Base-by-base conservation (phyloP, 352 stramenopile genomes). In the Phytophthora citrophthora region DNA sequence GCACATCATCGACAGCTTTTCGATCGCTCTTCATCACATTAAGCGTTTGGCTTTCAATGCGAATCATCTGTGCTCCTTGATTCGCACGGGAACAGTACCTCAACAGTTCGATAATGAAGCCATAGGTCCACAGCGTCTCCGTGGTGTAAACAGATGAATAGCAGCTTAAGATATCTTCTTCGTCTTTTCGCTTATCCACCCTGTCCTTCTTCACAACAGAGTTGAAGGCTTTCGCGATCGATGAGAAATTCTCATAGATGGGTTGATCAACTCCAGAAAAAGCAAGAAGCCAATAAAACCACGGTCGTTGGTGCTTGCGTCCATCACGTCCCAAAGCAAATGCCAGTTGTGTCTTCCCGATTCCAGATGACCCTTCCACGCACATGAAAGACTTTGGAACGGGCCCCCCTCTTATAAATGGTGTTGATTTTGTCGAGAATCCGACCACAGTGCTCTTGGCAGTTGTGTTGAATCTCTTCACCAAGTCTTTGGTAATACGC, bases 41-140 rank as follows among this genome's bases (percentile, higher is more conserved):
- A 4, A 45, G 24, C 27, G 9, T 53, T 34, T 20, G 8, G 18
- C 34, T 26, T 23, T 54, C 23, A 20, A 54, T 48, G 6, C 24
- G 44, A 20, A 62, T 52, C 54, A 62, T 62, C 24, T 46, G 34
- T 32, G 32, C 20, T 5, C 16, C 15, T 62, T 54, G 32, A 4
- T 41, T 39, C n/a, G 54, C 32, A 11, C 27, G 27, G 6, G 27
- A 32, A 32, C 10, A 54, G 40, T 49, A 29, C 10, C 41, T 26
- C 7, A 62, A 36, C 8, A 62, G 11, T 31, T 32, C 31, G 8
- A 20, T 23, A 34, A 62, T 49, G 36, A 41, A 41, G 12, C 34
- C 34, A 41, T 41, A 41, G 4, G 34, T 41, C 34, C 34, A 41
- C 34, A 41, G 52, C 54, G 15, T 26, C 44, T 40, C 26, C 24